Conservation (phyloP, 192 early-diverging fungal genomes). For the Umbelopsis vinacea region DNA sequence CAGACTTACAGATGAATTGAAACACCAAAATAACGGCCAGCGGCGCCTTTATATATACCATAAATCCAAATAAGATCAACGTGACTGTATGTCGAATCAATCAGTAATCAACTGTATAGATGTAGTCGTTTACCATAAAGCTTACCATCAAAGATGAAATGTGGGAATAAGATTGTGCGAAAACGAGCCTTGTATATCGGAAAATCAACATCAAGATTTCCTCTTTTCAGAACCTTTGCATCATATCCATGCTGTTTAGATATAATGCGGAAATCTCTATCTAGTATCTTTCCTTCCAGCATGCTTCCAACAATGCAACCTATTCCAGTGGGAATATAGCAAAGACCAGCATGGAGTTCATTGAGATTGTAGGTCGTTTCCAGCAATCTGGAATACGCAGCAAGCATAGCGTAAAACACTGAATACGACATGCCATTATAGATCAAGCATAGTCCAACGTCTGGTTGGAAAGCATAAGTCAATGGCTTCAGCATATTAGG, state of each 20-base stretch:
- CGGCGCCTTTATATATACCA: conserved; percentile 1
- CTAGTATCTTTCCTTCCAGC: conserved; percentile 38
- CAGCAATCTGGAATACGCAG: conserved; percentile 44
- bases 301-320: conserved; percentile 49
- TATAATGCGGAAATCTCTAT: conserved; percentile 25
- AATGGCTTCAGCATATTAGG: conserved; percentile 33
- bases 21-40: not conserved
- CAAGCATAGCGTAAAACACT: conserved; percentile 36
- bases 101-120: not conserved
- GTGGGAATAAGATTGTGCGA: conserved; percentile 1
- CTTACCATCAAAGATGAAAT: conserved; percentile 1
- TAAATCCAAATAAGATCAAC: conserved; percentile 12
- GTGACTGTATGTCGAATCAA: not conserved
- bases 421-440: conserved; percentile 39
- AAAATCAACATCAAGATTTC: conserved; percentile 25
- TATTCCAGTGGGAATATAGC: conserved; percentile 48
- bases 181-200: conserved; percentile 26
- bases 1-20: conserved; percentile 20
- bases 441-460: conserved; percentile 26
- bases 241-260: not conserved
- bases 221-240: not conserved
- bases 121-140: not conserved
- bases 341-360: conserved; percentile 44
- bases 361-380: conserved; percentile 43
- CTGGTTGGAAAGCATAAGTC: conserved; percentile 18